A percentile compares a stretch with the other conserved stretches of the same genome.
Conservation (phyloP, 1,284 basidiomycete species). For the Moesziomyces aphidis region DNA sequence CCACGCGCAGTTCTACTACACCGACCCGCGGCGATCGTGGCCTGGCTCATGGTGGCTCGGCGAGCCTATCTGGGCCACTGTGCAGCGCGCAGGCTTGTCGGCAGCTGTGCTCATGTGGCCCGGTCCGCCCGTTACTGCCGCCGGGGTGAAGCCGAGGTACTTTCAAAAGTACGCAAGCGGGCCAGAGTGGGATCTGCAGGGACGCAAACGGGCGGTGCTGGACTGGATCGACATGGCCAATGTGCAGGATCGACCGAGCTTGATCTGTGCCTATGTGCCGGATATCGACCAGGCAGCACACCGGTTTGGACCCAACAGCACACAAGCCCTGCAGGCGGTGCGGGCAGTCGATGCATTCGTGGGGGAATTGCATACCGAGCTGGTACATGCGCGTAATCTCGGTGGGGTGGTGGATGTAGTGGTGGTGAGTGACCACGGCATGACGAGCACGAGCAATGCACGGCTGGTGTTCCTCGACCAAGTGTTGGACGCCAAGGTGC, state of each 20-base stretch:
- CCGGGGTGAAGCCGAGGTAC: constrained; percentile 15
- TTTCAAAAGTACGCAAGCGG: constrained; percentile 53
- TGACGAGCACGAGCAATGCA: constrained; percentile 84
- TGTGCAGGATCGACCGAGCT: constrained; percentile 31
- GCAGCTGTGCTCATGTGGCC: constrained; percentile 57
- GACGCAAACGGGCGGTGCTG: constrained; percentile 18
- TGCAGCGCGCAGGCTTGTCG: constrained; percentile 26
- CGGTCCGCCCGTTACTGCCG: constrained; percentile 45
- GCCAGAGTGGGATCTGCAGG: constrained; percentile 30
- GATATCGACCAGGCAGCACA: constrained; percentile 75
- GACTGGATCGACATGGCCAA: constrained; percentile 43
- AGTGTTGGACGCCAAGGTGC: constrained; percentile 78
- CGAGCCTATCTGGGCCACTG: constrained; percentile 50
- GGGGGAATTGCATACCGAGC: constrained; percentile 74
- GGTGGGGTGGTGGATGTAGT: constrained; percentile 85
- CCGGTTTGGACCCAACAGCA: constrained; percentile 75
- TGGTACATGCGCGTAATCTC: constrained; percentile 78
- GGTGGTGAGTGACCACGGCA: constrained; percentile 92
- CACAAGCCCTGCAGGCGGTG: constrained; percentile 72
- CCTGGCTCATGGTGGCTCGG: constrained; percentile 49
- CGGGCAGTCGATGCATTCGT: constrained; percentile 80
- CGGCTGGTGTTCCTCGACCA: constrained; percentile 84
- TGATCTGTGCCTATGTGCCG: constrained; percentile 72
- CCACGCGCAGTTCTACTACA: constrained; percentile 49
- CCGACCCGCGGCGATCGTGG: constrained; percentile 43